These are phyloP conservation scores for Colletotrichum australisinense DNA, from an alignment of 2,329 filamentous ascomycete genomes.

Conservation along the genomic window DNA sequence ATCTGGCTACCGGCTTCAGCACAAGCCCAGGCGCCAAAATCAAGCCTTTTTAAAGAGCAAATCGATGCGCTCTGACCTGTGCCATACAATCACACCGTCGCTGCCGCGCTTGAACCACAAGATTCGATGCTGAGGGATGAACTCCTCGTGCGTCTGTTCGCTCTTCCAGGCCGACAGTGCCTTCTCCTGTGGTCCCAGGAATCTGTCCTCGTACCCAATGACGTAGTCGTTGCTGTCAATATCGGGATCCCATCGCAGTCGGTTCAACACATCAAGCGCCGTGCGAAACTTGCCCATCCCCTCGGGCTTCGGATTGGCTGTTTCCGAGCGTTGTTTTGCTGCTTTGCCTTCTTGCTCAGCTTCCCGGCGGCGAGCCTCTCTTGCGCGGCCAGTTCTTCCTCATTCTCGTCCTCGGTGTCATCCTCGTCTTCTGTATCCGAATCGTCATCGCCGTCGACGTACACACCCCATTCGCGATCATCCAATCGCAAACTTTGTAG, in stretches of 20 bases:
- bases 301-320: slow-evolving; percentile 41
- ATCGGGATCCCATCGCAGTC: slow-evolving; percentile 69
- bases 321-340: slow-evolving; percentile 18
- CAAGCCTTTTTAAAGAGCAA: slow-evolving; percentile 46
- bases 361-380: background rate
- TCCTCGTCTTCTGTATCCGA: slow-evolving; percentile 49
- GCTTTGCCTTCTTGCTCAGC: slow-evolving; percentile 35
- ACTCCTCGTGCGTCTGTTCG: slow-evolving; percentile 73
- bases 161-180: slow-evolving; percentile 67
- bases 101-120: slow-evolving; percentile 68
- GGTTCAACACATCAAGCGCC: slow-evolving; percentile 68
- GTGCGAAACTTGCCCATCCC: slow-evolving; percentile 63
- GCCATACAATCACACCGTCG: slow-evolving; percentile 66
- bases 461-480: slow-evolving; percentile 60
- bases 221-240: slow-evolving; percentile 65
- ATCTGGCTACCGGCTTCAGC: background rate
- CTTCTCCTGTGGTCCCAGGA: slow-evolving; percentile 65
- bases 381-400: slow-evolving; percentile 25
- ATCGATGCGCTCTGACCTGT: slow-evolving; percentile 64
- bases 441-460: slow-evolving; percentile 57
- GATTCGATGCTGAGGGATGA: slow-evolving; percentile 74
- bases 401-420: slow-evolving; percentile 34
- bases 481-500: slow-evolving; percentile 59
- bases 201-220: slow-evolving; percentile 72
- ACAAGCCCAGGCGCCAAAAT: background rate